These are phyloP conservation scores for Candida incommunis DNA, from an alignment of 805 yeast genomes.

Conservation along the genomic window DNA sequence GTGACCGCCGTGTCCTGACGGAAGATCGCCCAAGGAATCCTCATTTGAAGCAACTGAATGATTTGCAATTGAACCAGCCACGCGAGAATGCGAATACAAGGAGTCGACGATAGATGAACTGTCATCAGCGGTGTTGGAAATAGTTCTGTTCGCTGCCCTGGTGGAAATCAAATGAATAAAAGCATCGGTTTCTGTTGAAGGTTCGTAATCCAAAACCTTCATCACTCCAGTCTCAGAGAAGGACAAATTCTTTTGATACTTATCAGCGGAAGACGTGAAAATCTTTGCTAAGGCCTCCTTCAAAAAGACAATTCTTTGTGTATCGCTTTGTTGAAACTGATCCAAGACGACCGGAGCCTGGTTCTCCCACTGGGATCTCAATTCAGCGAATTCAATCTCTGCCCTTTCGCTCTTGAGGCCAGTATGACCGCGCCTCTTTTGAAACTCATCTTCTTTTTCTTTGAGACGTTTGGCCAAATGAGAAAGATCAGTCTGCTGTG, in stretches of 20 bases:
- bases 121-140: conserved; percentile 8
- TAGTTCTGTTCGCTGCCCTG: conserved; percentile 2
- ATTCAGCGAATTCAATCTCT: conserved; percentile 25
- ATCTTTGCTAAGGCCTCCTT: conserved; percentile 52
- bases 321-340: conserved; percentile 61
- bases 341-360: conserved; percentile 68
- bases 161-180: conserved; percentile 24
- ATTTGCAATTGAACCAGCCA: conserved; percentile 2
- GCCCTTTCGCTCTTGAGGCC: conserved; percentile 13
- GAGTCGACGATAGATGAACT: conserved; percentile 1
- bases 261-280: conserved; percentile 42
- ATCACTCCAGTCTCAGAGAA: conserved; percentile 50
- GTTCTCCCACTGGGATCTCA: conserved; percentile 43
- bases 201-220: conserved; percentile 44
- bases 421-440: conserved; percentile 19
- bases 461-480: conserved; percentile 31
- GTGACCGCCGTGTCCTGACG: conserved; percentile 2
- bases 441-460: conserved; percentile 27
- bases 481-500: conserved; percentile 28
- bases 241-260: conserved; percentile 28
- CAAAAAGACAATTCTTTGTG: conserved; percentile 40
- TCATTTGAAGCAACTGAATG: conserved; percentile 5
- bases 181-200: conserved; percentile 40
- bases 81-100: not conserved
- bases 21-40: conserved; percentile 2